These are phyloP conservation scores for Boletus patriciae DNA, from an alignment of 768 basidiomycete genomes.

Conservation along the genomic window DNA sequence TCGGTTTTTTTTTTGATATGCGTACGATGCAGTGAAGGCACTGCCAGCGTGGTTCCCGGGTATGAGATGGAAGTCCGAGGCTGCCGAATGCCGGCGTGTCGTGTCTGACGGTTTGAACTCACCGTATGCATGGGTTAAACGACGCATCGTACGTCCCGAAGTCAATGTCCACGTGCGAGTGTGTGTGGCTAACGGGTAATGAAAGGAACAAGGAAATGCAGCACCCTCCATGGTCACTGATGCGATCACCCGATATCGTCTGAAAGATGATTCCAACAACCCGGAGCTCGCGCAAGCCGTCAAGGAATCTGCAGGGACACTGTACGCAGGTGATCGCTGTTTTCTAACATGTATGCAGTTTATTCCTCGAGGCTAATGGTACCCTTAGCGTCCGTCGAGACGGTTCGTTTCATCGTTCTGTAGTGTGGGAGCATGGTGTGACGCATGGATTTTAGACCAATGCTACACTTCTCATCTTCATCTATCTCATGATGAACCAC, in stretches of 20 bases:
- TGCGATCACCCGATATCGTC: conserved; percentile 6
- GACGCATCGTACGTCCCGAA: conserved; percentile 1
- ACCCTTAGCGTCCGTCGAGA: conserved; percentile 31
- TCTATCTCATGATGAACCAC: conserved; percentile 33
- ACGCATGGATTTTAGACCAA: conserved; percentile 22
- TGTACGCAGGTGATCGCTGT: conserved; percentile 19
- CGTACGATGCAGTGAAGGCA: conserved; percentile 11
- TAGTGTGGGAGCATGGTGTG: not conserved
- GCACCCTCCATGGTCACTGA: conserved; percentile 19
- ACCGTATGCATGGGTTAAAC: conserved; percentile 13
- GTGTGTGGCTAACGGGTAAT: not conserved
- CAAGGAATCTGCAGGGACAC: conserved; percentile 19
- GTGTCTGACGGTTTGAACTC: conserved; percentile 7
- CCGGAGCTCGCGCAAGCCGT: conserved; percentile 10
- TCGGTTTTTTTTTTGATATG: not conserved
- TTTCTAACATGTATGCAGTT: no score
- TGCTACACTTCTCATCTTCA: conserved; percentile 21
- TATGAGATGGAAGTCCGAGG: conserved; percentile 21
- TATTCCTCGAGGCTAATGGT: not conserved
- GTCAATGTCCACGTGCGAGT: no score
- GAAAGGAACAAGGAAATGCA: conserved; percentile 10
- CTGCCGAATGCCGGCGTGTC: conserved; percentile 10
- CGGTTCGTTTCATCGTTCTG: conserved; percentile 22
- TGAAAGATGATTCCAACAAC: conserved; percentile 6
- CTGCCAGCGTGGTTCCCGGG: conserved; percentile 30